Evolutionary conservation across 345 rosid genomes (phyloP).

Genomic region (Barbarea vulgaris): DNA sequence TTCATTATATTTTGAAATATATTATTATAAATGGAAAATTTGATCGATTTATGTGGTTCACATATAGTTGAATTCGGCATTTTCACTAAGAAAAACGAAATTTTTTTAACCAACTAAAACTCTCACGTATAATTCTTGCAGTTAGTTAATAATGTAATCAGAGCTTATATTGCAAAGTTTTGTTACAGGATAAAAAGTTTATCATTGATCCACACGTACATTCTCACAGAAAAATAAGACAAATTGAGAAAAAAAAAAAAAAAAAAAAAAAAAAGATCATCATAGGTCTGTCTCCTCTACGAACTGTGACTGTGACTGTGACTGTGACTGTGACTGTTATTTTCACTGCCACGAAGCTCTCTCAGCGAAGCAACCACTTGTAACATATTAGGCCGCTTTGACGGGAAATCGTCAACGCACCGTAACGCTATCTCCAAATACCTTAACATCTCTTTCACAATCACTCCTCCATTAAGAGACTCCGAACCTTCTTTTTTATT

Average conservation of each 20-base stretch:
- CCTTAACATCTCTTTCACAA: conserved; percentile 81
- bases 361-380: conserved; percentile 86
- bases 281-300: conserved; percentile 24
- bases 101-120: background rate
- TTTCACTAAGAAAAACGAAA: background rate
- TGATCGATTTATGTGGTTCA: background rate
- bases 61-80: background rate
- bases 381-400: conserved; percentile 85
- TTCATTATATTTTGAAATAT: too few relatives aligned
- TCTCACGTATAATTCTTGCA: background rate
- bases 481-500: conserved; percentile 50
- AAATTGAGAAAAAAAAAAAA: background rate
- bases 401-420: conserved; percentile 89
- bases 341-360: conserved; percentile 69
- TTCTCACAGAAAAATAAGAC: conserved; percentile 8
- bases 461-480: conserved; percentile 49
- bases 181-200: background rate
- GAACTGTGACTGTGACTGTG: conserved; percentile 56
- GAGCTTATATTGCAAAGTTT: background rate
- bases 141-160: background rate
- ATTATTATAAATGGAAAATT: background rate
- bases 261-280: background rate
- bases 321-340: conserved; percentile 63
- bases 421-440: conserved; percentile 79
- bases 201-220: conserved; percentile 22